phyloP scores from a whole-genome alignment of 768 basidiomycete species.

The Termitomyces sp. region DNA sequence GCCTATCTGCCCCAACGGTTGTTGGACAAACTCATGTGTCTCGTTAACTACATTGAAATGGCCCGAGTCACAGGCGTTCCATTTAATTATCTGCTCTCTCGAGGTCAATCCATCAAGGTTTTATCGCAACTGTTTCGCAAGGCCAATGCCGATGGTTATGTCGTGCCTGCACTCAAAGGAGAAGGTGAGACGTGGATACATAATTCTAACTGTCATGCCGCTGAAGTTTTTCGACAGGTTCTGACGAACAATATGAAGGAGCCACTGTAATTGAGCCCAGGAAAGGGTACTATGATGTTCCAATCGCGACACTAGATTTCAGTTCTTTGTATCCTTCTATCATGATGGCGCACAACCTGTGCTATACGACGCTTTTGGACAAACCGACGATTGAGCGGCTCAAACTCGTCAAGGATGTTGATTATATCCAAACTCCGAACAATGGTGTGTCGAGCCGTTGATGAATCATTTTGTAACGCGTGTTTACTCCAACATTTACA shows the following conservation, averaged over 20 bases:
- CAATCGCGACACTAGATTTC: slow-evolving; percentile 98
- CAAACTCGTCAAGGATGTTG: slow-evolving; percentile 71
- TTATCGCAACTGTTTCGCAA: slow-evolving; percentile 92
- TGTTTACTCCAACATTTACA: slow-evolving; percentile 21
- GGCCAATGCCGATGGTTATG: slow-evolving; percentile 86
- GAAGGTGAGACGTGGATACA: slow-evolving; percentile 57
- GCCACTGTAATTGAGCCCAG: slow-evolving; percentile 98
- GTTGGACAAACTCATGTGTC: slow-evolving; percentile 98
- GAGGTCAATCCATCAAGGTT: slow-evolving; percentile 98
- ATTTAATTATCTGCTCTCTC: slow-evolving; percentile 89
- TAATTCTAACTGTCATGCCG: background rate
- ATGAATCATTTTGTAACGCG: background rate
- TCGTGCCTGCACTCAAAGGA: slow-evolving; percentile 78
- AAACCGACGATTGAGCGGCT: slow-evolving; percentile 73
- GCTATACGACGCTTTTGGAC: slow-evolving; percentile 95
- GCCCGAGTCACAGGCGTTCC: slow-evolving; percentile 99
- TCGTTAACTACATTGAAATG: slow-evolving; percentile 98
- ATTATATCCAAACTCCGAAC: slow-evolving; percentile 94
- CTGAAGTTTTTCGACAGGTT: slow-evolving; percentile 37
- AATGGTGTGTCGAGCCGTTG: slow-evolving; percentile 52
- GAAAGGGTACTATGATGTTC: slow-evolving; percentile 93
- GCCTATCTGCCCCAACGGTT: slow-evolving; percentile 96
- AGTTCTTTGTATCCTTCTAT: slow-evolving; percentile 98
- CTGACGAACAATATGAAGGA: slow-evolving; percentile 97
- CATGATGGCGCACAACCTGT: slow-evolving; percentile 99